These are phyloP conservation scores for Lentinula aciculospora DNA, from an alignment of 768 basidiomycete species.

Conservation along the genomic window DNA sequence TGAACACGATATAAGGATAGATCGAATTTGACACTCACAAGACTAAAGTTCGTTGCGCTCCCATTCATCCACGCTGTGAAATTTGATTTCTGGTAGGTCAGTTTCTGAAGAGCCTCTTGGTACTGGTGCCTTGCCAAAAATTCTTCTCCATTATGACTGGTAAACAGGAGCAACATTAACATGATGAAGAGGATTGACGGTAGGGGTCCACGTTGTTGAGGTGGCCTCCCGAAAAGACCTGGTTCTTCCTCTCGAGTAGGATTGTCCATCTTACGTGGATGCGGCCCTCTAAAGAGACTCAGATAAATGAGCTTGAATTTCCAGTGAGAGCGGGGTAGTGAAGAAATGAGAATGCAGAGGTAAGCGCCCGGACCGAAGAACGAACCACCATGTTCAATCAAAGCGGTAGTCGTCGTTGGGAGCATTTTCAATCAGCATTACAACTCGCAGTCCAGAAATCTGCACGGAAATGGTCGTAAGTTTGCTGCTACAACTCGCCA, in stretches of 20 bases:
- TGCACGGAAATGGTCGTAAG: constrained; percentile 56
- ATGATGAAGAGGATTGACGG: constrained; percentile 71
- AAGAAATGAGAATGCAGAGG: not conserved
- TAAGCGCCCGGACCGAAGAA: not conserved
- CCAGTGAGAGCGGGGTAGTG: not conserved
- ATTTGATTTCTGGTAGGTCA: constrained; percentile 61
- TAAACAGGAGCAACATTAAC: constrained; percentile 75
- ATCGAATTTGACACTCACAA: constrained; percentile 36
- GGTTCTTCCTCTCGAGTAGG: constrained; percentile 32
- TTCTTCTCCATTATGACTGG: constrained; percentile 68
- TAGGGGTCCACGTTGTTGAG: constrained; percentile 53
- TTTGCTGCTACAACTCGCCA: constrained; percentile 1
- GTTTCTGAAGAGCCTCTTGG: constrained; percentile 52
- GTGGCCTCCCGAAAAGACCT: constrained; percentile 26
- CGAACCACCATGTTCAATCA: constrained; percentile 7
- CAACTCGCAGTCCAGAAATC: constrained; percentile 51
- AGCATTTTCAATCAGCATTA: constrained; percentile 49
- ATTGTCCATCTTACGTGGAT: constrained; percentile 16
- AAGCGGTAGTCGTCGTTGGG: constrained; percentile 32
- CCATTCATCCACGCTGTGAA: constrained; percentile 75
- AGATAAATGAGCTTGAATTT: too few relatives aligned
- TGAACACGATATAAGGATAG: not conserved
- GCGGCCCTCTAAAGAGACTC: too few relatives aligned
- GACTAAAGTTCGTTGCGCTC: constrained; percentile 55
- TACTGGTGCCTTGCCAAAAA: constrained; percentile 58